phyloP scores from a whole-genome alignment of 345 rosid genomes.

The Dipteronia sinensis region DNA sequence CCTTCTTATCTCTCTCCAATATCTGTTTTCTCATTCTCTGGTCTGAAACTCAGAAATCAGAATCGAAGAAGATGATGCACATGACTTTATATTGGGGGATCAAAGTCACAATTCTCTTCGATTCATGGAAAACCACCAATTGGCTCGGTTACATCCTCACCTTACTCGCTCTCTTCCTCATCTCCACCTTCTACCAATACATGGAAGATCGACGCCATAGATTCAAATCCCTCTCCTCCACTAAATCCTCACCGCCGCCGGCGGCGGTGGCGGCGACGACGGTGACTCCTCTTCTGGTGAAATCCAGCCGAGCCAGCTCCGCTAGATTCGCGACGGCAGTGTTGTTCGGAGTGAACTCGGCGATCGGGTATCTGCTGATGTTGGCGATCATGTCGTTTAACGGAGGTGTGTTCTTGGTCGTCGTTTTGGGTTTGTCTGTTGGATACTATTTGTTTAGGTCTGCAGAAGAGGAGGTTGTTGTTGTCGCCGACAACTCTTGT shows the following conservation, averaged over 20 bases:
- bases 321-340: slow-evolving; percentile 41
- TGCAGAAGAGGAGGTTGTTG: slow-evolving; percentile 34
- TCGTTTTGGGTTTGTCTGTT: slow-evolving; percentile 59
- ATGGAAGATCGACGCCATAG: slow-evolving; percentile 61
- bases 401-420: slow-evolving; percentile 74
- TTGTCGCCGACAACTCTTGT: slow-evolving; percentile 42
- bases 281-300: slow-evolving; percentile 43
- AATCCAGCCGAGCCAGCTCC: slow-evolving; percentile 17
- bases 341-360: slow-evolving; percentile 65
- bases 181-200: slow-evolving; percentile 65
- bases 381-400: slow-evolving; percentile 82
- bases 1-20: neutral
- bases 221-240: slow-evolving; percentile 40
- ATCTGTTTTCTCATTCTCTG: neutral
- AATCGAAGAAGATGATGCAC: slow-evolving; percentile 66
- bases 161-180: slow-evolving; percentile 59
- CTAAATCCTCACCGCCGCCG: slow-evolving; percentile 20
- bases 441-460: slow-evolving; percentile 61
- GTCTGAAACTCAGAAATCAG: slow-evolving; percentile 1
- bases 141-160: slow-evolving; percentile 63
- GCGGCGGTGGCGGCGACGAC: slow-evolving; percentile 15
- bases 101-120: slow-evolving; percentile 67
- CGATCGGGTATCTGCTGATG: slow-evolving; percentile 76
- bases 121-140: slow-evolving; percentile 66
- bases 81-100: slow-evolving; percentile 84